Percentiles rank a stretch among this genome's conserved stretches.
phyloP scores from a whole-genome alignment of 345 rosid genomes.

The Luvunga scandens region DNA sequence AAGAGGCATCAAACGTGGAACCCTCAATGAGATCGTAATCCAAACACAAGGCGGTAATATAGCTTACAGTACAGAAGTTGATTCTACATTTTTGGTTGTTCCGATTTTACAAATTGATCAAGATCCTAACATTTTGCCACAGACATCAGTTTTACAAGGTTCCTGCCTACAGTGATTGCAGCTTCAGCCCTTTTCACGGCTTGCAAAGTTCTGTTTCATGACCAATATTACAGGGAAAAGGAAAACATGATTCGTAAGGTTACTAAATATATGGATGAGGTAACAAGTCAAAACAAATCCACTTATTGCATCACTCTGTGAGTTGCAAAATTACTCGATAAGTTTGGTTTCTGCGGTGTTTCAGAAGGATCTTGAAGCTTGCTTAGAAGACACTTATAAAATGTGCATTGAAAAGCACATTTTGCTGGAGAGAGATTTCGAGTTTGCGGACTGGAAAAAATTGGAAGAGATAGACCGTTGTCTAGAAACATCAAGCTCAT shows the following conservation, averaged over 20 bases:
- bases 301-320: background rate
- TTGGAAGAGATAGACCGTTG: background rate
- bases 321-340: background rate
- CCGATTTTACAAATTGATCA: background rate
- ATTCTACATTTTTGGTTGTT: background rate
- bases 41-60: background rate
- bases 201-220: background rate
- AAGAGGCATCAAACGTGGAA: background rate
- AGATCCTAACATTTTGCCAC: background rate
- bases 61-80: background rate
- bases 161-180: background rate
- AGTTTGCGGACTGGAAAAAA: background rate
- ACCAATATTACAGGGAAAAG: background rate
- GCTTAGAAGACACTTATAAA: background rate
- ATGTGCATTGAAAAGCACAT: background rate
- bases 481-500: background rate
- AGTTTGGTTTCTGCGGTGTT: background rate
- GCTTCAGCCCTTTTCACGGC: background rate
- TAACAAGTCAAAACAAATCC: background rate
- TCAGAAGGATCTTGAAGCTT: background rate
- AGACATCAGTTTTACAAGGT: background rate
- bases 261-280: background rate
- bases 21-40: no score
- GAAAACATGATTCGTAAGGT: background rate
- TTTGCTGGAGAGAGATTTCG: background rate